Base-by-base conservation (phyloP, 371 early-diverging fungal genomes). In the Mucor piriformis region DNA sequence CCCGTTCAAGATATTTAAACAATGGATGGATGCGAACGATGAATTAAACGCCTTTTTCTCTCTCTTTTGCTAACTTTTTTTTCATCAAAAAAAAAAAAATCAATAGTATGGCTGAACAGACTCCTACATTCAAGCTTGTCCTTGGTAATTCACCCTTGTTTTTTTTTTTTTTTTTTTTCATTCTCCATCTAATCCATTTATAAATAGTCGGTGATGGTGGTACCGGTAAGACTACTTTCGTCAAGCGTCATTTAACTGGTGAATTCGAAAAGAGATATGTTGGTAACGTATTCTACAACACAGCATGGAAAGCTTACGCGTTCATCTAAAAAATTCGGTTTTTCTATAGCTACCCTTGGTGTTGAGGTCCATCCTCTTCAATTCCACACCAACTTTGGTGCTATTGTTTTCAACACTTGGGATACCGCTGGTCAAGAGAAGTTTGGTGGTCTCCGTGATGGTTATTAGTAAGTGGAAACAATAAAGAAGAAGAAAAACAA, bases 371-470 rank as follows among this genome's bases (percentile, higher is more conserved):
- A 97, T 82, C 95, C 97, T 59, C 83, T 99, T 57, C 84, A 81
- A 54, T 99, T 99, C 91, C 91, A 91, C 85, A 99, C 99, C 69
- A 98, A 95, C 90, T 93, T 88, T 79, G 98, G 99, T 52, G 69
- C 82, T 27, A 96, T 99, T 68, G 79, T 91, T 70, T 99, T 99
- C 89, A 95, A 96, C 88, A 95, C 97, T 63, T 99, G 98, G 98
- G 97, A 99, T 78, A 97, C 98, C 46, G 99, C 99, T 57, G 99
- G 99, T 62, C 99, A 99, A 79, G 99, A 99, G 81, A 99, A 99
- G 93, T 97, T 99, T 69, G 98, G 99, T 76, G 98, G 98, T 79
- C 95, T 99, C 56, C 98, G 99, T 81, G 99, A 99, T 87, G 99
- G 99, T 69, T 99, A 99, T 87, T 99, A 99, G 92, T 93, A 86